These are phyloP conservation scores for Carex myosuroides DNA, from an alignment of 176 grass and related monocot species.

Conservation along the genomic window DNA sequence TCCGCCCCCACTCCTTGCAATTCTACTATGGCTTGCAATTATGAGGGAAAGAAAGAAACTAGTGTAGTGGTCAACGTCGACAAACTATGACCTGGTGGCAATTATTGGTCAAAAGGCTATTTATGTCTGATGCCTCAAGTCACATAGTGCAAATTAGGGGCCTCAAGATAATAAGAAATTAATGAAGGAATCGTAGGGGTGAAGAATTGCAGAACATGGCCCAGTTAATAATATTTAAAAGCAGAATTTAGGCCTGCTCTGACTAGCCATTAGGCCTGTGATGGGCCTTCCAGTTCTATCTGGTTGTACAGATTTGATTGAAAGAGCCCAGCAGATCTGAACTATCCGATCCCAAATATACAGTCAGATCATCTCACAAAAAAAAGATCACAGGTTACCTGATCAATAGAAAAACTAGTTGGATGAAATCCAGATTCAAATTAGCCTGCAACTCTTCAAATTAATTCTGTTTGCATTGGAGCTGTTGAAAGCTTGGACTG, in stretches of 20 bases:
- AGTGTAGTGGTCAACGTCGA: background rate
- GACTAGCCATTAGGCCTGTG: background rate
- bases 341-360: background rate
- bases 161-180: background rate
- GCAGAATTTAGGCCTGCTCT: background rate
- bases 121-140: background rate
- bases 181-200: background rate
- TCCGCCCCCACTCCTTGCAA: background rate
- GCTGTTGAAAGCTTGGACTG: background rate
- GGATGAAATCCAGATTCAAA: background rate
- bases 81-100: background rate
- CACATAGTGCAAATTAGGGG: background rate
- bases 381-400: background rate
- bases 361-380: background rate
- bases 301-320: background rate
- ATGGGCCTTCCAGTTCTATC: background rate
- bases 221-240: background rate
- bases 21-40: background rate
- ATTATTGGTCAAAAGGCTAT: background rate
- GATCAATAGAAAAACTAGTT: background rate
- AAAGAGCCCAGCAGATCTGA: background rate
- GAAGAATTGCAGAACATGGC: background rate
- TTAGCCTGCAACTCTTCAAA: background rate
- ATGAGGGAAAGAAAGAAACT: slow-evolving; percentile 3
- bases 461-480: background rate